Conservation (phyloP, 164 flowering plant species). For the Aristolochia contorta region DNA sequence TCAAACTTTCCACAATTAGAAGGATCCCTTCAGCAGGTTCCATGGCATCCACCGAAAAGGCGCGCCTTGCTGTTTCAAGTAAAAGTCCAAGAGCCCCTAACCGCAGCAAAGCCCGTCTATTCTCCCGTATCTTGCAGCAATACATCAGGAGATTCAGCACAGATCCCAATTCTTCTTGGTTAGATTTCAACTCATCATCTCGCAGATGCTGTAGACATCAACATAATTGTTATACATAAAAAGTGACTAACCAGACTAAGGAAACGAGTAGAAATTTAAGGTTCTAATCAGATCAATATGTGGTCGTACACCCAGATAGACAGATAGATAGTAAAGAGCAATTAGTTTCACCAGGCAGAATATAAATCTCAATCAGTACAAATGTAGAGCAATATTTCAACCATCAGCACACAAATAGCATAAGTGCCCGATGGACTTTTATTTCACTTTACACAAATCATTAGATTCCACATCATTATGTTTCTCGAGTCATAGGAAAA, state of each 20-base stretch:
- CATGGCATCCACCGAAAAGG: slow-evolving; percentile 97
- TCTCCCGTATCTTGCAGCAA: slow-evolving; percentile 96
- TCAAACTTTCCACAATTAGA: slow-evolving; percentile 92
- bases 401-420: no score
- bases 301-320: no score
- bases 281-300: no score
- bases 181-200: slow-evolving; percentile 78
- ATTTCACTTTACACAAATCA: neutral
- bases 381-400: no score
- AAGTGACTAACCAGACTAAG: no score
- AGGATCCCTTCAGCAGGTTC: slow-evolving; percentile 99
- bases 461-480: neutral
- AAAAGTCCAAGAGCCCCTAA: slow-evolving; percentile 81
- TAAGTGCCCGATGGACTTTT: no score
- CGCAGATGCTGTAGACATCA: slow-evolving; percentile 44
- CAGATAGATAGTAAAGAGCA: no score
- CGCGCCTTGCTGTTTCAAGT: slow-evolving; percentile 95
- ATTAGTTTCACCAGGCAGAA: no score
- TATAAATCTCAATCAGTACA: no score
- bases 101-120: slow-evolving; percentile 66
- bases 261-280: no score
- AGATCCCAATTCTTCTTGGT: slow-evolving; percentile 79
- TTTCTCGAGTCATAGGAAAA: neutral
- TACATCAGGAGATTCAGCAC: slow-evolving; percentile 89
- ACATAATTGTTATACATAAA: neutral